Conservation (phyloP, 208 protist species). For the Trypanosomatidae sp. region DNA sequence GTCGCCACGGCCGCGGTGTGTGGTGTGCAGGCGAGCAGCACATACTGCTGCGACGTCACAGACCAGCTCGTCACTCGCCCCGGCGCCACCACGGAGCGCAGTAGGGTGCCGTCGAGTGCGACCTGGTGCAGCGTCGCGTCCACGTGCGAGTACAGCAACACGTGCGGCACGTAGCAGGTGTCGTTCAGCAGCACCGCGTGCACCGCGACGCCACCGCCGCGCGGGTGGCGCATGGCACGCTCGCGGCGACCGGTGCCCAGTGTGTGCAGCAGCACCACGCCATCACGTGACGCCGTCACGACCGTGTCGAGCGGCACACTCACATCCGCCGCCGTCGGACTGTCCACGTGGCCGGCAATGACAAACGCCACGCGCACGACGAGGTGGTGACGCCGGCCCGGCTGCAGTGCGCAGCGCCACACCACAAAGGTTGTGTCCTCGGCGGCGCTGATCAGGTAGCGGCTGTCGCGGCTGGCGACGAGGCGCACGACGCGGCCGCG, state of each 20-base stretch:
- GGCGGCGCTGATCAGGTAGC: constrained; percentile 70
- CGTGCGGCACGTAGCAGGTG: constrained; percentile 71
- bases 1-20: background rate
- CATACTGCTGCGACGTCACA: constrained; percentile 41
- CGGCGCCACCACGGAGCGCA: constrained; percentile 43
- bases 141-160: constrained; percentile 53
- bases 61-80: constrained; percentile 59
- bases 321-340: constrained; percentile 61
- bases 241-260: constrained; percentile 49
- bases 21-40: constrained; percentile 14
- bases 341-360: constrained; percentile 77
- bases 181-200: constrained; percentile 68
- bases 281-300: constrained; percentile 68
- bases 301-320: constrained; percentile 60
- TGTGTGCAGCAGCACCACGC: constrained; percentile 69
- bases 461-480: constrained; percentile 45
- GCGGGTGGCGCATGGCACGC: constrained; percentile 56
- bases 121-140: constrained; percentile 72
- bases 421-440: constrained; percentile 88
- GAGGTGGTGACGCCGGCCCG: constrained; percentile 10
- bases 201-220: constrained; percentile 20
- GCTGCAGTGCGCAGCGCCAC: constrained; percentile 47
- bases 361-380: constrained; percentile 53
- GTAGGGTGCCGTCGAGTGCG: constrained; percentile 55
- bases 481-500: constrained; percentile 57